Percentiles rank a stretch among this genome's conserved stretches.
These are phyloP conservation scores for Hyaloraphidium curvatum DNA, from an alignment of 192 early-diverging fungal genomes.

Conservation along the genomic window DNA sequence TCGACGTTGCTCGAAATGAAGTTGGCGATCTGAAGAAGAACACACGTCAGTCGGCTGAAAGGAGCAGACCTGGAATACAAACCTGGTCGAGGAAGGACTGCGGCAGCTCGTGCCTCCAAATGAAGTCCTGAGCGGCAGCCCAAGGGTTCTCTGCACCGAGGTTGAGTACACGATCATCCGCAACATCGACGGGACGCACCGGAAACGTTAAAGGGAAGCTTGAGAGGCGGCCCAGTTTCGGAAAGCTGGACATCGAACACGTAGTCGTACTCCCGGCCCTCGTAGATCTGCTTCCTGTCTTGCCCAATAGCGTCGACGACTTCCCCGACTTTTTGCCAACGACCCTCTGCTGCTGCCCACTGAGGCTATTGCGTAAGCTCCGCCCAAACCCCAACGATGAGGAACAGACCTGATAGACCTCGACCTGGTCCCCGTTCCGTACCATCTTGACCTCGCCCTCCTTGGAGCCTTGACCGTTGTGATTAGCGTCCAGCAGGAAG, in stretches of 20 bases:
- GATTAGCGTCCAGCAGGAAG: too few species aligned
- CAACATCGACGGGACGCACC: conserved; percentile 17
- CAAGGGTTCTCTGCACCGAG: conserved; percentile 67
- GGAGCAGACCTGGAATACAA: too few species aligned
- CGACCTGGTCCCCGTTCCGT: conserved; percentile 42
- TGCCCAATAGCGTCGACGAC: conserved; percentile 77
- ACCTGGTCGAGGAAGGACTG: conserved; percentile 76
- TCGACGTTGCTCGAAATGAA: conserved; percentile 81
- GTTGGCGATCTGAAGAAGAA: conserved; percentile 79
- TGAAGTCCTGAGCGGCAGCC: conserved; percentile 75
- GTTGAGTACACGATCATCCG: conserved; percentile 5
- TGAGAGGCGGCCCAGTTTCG: conserved; percentile 56
- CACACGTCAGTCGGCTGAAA: too few species aligned
- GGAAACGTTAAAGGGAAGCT: conserved; percentile 80
- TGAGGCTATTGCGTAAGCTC: conserved; percentile 5
- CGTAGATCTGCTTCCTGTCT: conserved; percentile 53
- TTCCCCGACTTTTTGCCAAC: conserved; percentile 79
- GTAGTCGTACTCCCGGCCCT: conserved; percentile 87
- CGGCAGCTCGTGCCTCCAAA: conserved; percentile 55
- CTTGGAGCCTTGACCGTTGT: conserved; percentile 36
- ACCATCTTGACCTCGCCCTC: conserved; percentile 87
- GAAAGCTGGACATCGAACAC: conserved; percentile 94
- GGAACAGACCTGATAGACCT: conserved; percentile 47
- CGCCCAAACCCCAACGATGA: conserved; percentile 8
- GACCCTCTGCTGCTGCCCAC: conserved; percentile 38